These are phyloP conservation scores for Cryphonectria carpinicola DNA, from an alignment of 2,329 filamentous ascomycete species.

Conservation along the genomic window DNA sequence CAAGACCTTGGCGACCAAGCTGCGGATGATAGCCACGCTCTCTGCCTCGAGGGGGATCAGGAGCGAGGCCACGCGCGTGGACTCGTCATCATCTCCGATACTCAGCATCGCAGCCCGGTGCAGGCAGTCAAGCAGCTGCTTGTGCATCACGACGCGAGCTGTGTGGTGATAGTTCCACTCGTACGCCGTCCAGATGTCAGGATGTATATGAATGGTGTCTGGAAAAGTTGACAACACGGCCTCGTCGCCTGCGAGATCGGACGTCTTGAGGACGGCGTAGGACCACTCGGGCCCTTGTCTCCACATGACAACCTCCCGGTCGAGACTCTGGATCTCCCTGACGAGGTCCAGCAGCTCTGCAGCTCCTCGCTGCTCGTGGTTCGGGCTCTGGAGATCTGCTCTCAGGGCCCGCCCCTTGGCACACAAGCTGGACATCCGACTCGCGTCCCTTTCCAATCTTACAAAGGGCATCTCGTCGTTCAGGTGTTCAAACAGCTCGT, in stretches of 20 bases:
- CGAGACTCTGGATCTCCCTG: conserved; percentile 38
- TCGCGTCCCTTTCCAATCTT: conserved; percentile 36
- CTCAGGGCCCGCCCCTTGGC: conserved; percentile 38
- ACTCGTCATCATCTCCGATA: conserved; percentile 16
- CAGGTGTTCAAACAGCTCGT: conserved; percentile 37
- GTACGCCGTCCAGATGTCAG: conserved; percentile 46
- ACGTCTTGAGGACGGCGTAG: conserved; percentile 34
- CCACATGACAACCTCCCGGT: conserved; percentile 38
- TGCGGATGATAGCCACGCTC: conserved; percentile 35
- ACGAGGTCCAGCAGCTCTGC: conserved; percentile 35
- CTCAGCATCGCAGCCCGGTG: conserved; percentile 24
- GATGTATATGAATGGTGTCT: conserved; percentile 40
- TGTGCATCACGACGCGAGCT: conserved; percentile 42
- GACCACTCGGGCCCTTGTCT: conserved; percentile 40
- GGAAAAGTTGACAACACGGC: conserved; percentile 29
- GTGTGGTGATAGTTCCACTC: conserved; percentile 47
- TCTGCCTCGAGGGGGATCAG: conserved; percentile 25
- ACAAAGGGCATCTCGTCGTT: conserved; percentile 36
- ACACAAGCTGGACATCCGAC: conserved; percentile 37
- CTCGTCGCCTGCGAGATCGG: conserved; percentile 29
- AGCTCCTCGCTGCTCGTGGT: conserved; percentile 21
- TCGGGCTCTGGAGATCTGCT: conserved; percentile 11
- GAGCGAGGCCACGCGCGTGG: conserved; percentile 26
- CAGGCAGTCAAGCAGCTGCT: conserved; percentile 40
- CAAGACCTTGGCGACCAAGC: conserved; percentile 40